Conservation (phyloP, 441 rosid species). For the Isatis lusitanica region DNA sequence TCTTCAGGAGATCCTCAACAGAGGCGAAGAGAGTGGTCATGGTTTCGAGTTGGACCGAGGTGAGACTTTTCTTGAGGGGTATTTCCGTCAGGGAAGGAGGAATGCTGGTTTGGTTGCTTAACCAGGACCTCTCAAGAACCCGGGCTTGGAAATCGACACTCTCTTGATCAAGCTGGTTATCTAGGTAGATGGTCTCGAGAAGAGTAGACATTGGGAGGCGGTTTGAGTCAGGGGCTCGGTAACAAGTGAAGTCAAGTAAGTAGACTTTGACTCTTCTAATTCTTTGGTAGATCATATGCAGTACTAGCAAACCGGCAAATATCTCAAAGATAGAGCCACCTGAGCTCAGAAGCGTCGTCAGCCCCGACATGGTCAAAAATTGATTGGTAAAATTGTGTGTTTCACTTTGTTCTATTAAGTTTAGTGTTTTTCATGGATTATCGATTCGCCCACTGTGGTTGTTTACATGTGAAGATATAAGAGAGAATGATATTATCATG, state of each 20-base stretch:
- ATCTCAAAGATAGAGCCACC: neutral
- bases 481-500: constrained; percentile 21
- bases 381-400: constrained; percentile 1
- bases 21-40: constrained; percentile 67
- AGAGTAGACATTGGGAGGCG: constrained; percentile 45
- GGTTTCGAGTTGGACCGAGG: constrained; percentile 38
- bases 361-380: constrained; percentile 14
- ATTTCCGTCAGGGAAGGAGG: constrained; percentile 35
- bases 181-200: constrained; percentile 37
- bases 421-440: constrained; percentile 4
- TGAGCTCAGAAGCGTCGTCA: constrained; percentile 25
- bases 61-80: constrained; percentile 40
- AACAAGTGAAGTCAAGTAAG: constrained; percentile 50
- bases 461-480: constrained; percentile 6
- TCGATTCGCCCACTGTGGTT: neutral
- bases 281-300: constrained; percentile 32
- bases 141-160: constrained; percentile 44
- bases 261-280: constrained; percentile 29
- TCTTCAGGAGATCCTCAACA: constrained; percentile 62
- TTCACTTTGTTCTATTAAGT: neutral
- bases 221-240: constrained; percentile 40
- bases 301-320: constrained; percentile 1
- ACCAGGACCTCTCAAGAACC: constrained; percentile 46
- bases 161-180: constrained; percentile 34
- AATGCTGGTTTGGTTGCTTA: constrained; percentile 42